phyloP scores from a whole-genome alignment of 768 basidiomycete genomes.

The Strobilomyces echinocephalus region DNA sequence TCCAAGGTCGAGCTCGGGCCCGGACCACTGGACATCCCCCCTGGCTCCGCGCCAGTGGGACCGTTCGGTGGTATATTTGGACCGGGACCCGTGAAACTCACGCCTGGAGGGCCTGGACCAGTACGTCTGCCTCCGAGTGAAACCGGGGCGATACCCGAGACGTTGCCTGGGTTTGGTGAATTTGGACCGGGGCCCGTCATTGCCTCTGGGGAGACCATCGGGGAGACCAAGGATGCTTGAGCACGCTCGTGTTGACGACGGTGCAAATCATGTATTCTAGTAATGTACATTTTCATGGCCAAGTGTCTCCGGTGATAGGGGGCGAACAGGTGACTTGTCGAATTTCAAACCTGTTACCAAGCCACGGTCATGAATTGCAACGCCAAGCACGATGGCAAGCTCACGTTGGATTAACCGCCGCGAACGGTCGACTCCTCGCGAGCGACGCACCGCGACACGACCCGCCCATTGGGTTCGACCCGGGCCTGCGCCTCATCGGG shows the following conservation, averaged over 20 bases:
- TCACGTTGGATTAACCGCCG: conserved; percentile 15
- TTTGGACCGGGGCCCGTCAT: conserved; percentile 28
- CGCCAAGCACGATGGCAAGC: neutral
- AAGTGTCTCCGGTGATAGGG: neutral
- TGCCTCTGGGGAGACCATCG: conserved; percentile 26
- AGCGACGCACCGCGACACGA: conserved; percentile 16
- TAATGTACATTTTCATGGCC: neutral
- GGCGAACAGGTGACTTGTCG: neutral
- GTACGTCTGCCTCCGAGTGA: conserved; percentile 20
- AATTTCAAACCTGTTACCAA: neutral
- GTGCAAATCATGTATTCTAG: neutral
- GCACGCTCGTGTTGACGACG: neutral
- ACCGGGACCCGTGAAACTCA: conserved; percentile 20
- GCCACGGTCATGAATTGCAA: neutral
- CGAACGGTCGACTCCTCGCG: conserved; percentile 7
- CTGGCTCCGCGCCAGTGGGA: neutral
- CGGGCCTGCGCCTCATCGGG: conserved; percentile 16
- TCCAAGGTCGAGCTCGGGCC: conserved; percentile 23
- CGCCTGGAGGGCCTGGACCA: conserved; percentile 17
- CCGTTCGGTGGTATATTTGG: conserved; percentile 20
- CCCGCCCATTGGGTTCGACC: conserved; percentile 23
- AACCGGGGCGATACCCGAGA: conserved; percentile 19
- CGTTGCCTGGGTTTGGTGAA: conserved; percentile 23
- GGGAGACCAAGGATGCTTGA: conserved; percentile 9
- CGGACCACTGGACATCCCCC: conserved; percentile 7